Evolutionary conservation across 75 land plant species (phyloP), one percentile per base, ranked within the genome.

Genomic region (Picea glauca): DNA sequence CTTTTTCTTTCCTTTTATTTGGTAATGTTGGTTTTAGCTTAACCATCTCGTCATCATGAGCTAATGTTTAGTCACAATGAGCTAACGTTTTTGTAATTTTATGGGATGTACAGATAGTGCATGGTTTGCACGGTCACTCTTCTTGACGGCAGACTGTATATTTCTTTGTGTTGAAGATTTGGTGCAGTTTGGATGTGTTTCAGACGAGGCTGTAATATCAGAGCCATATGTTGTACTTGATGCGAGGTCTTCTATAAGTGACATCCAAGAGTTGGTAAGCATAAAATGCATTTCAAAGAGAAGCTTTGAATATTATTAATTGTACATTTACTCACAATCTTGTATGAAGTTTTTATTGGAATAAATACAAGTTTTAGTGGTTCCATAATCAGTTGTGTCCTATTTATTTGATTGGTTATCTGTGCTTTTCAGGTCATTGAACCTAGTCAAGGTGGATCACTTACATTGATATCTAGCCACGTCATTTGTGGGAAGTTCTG

Each of bases 81-180:
- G 8, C 50, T 6, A 46, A 46, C 50, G 6, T 7, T 46, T 50
- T 50, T 50, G 12, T 50, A 50, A 50, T 50, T 33, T 20, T 9
- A n/a, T 5, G 62, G 56, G 17, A 75, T 75, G 32, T 75, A 43
- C 86, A 87, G 91, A 80, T 33, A 75, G 61, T 12, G 78, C 61
- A 20, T 85, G 89, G 91, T 50, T 77, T 57, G 59, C 81, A 77
- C 76, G 91, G 78, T 85, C 87, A 7, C 62, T 90, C 21, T 83
- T 87, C 70, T 60, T 90, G 38, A 68, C 78, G 57, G 78, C 58
- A 79, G 82, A 80, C 3, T 78, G 77, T 79, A 20, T 90, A 58
- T 60, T 90, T 78, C 78, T 87, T 6, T 90, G 89, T 74, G 75
- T 77, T 74, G 91, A 87, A 73, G 84, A 90, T 68, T 21, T 87